A percentile compares a stretch with the other conserved stretches of the same genome.
Conservation (phyloP, 768 basidiomycete species). For the Rhizopogon salebrosus region DNA sequence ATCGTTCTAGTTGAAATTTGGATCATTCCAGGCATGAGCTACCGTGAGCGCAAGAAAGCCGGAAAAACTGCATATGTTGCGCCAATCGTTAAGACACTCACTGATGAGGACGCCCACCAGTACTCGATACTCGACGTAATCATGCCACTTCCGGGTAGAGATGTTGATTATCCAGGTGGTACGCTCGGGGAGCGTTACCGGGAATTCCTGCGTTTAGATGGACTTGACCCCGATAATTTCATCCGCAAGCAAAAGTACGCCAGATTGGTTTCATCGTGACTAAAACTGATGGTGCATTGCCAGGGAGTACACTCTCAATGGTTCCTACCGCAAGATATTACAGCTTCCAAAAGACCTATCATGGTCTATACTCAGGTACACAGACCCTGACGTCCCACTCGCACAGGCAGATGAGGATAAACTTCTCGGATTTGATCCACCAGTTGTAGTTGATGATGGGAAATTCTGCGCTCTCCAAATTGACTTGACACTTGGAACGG, state of each 20-base stretch:
- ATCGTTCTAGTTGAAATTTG: constrained; percentile 4
- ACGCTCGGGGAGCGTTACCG: constrained; percentile 80
- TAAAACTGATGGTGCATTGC: constrained; percentile 5
- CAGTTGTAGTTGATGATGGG: constrained; percentile 62
- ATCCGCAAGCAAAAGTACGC: constrained; percentile 82
- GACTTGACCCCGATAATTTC: constrained; percentile 87
- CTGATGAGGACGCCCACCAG: constrained; percentile 69
- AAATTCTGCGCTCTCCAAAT: constrained; percentile 88
- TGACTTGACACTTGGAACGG: constrained; percentile 77
- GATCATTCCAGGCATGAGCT: constrained; percentile 15
- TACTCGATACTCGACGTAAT: constrained; percentile 93
- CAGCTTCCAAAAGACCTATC: constrained; percentile 78
- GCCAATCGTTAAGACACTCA: constrained; percentile 72
- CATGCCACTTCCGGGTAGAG: constrained; percentile 95
- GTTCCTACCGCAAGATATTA: constrained; percentile 90
- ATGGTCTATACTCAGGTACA: constrained; percentile 83
- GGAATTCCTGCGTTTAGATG: constrained; percentile 79
- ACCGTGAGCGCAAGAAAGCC: constrained; percentile 15
- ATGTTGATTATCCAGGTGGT: constrained; percentile 90
- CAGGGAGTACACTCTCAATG: constrained; percentile 89
- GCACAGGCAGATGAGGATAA: constrained; percentile 95
- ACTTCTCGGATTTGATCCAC: constrained; percentile 75
- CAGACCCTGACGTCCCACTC: constrained; percentile 87
- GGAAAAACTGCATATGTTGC: constrained; percentile 30
- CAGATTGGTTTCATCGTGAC: neutral